Evolutionary conservation across 23 red algal genomes (phyloP).

Genomic region (Gracilaria domingensis): DNA sequence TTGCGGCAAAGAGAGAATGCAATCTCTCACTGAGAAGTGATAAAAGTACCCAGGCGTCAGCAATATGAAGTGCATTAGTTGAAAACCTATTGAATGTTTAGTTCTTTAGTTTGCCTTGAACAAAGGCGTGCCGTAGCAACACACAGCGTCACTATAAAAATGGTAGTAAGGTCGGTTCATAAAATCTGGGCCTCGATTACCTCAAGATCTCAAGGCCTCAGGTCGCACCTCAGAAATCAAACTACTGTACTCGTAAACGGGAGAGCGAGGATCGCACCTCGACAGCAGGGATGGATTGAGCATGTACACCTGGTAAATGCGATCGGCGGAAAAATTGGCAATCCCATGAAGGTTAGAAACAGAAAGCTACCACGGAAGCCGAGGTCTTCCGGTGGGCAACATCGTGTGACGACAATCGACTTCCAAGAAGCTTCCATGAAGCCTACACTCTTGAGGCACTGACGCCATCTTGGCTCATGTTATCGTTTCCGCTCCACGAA

Average conservation of each 20-base stretch:
- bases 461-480: background rate
- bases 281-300: background rate
- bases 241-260: too few species aligned
- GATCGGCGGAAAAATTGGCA: background rate
- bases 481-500: conserved; percentile 20
- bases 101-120: conserved; percentile 36
- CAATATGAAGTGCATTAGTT: background rate
- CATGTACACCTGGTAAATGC: background rate
- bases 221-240: too few species aligned
- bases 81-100: conserved; percentile 28
- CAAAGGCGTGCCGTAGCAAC: background rate
- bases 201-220: background rate
- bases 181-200: background rate
- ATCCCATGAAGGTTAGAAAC: background rate
- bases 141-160: background rate
- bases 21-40: too few species aligned
- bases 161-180: background rate
- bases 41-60: too few species aligned
- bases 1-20: too few species aligned
- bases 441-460: background rate
- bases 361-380: background rate
- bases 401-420: background rate
- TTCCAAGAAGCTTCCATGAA: too few species aligned
- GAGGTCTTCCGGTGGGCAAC: background rate
- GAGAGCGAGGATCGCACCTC: background rate